Conservation (phyloP, 73 alveolate species). For the Paraurostyla sp. region DNA sequence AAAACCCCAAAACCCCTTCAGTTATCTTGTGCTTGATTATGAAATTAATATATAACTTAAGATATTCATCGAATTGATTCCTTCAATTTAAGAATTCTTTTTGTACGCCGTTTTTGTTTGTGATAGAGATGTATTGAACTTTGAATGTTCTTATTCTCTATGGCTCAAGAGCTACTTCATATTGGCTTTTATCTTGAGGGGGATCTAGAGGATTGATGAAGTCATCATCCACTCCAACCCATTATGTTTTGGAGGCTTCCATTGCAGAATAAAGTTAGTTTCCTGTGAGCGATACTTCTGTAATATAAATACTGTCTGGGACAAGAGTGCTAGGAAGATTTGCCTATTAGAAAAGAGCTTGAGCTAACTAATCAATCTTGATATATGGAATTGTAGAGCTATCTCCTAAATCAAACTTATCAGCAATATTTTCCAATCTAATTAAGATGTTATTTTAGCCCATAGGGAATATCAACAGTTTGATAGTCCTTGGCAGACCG, state of each 20-base stretch:
- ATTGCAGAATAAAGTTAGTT: neutral
- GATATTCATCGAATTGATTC: too few relatives aligned
- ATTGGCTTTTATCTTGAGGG: neutral
- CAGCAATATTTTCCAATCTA: conserved; percentile 62
- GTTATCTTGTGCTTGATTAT: too few relatives aligned
- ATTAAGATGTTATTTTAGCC: conserved; percentile 1
- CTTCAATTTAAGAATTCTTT: too few relatives aligned
- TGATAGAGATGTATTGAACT: neutral
- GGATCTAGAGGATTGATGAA: neutral
- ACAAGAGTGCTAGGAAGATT: neutral
- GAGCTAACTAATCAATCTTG: conserved; percentile 44
- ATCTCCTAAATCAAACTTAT: conserved; percentile 42
- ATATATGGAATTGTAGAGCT: neutral
- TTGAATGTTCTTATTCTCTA: neutral
- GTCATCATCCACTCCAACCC: conserved; percentile 41
- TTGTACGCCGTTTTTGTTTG: too few relatives aligned
- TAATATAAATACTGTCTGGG: neutral
- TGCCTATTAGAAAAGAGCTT: neutral
- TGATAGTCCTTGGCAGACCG: neutral
- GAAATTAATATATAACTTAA: too few relatives aligned
- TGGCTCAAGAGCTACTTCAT: neutral
- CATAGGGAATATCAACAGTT: neutral
- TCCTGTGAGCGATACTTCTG: conserved; percentile 20
- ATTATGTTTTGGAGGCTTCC: neutral
- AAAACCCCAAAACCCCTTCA: too few relatives aligned